Conservation (phyloP, 2,329 filamentous ascomycete genomes). For the Fusarium sambucinum region DNA sequence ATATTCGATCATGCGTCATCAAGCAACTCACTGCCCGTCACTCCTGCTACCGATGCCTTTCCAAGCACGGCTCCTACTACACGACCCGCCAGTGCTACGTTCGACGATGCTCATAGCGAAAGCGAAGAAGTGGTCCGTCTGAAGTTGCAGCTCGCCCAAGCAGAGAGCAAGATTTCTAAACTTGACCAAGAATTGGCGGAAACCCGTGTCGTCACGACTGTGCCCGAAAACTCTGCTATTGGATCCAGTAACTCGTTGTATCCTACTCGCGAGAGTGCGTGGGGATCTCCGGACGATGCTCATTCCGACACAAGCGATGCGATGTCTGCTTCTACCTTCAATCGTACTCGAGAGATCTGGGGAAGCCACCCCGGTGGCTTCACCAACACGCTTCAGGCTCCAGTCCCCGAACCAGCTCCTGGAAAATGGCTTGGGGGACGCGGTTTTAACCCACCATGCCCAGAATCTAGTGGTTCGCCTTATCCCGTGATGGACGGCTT, state of each 20-base stretch:
- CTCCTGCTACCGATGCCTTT: conserved; percentile 69
- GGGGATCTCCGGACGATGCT: conserved; percentile 67
- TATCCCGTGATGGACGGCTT: conserved; percentile 57
- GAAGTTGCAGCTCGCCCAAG: conserved; percentile 77
- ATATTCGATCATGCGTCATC: conserved; percentile 63
- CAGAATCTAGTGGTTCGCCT: conserved; percentile 54
- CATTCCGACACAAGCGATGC: conserved; percentile 69
- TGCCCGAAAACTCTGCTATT: conserved; percentile 49
- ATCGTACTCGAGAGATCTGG: conserved; percentile 69
- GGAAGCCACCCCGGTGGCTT: conserved; percentile 60
- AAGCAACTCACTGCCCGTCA: conserved; percentile 72
- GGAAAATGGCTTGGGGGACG: conserved; percentile 61
- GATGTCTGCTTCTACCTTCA: conserved; percentile 64
- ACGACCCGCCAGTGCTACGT: conserved; percentile 64
- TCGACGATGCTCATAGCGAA: conserved; percentile 57
- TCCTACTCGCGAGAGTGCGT: conserved; percentile 59
- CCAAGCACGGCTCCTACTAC: conserved; percentile 62
- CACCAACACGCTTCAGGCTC: conserved; percentile 51
- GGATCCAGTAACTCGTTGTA: conserved; percentile 41
- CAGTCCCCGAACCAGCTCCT: conserved; percentile 54
- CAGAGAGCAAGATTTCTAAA: conserved; percentile 76
- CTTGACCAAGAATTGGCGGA: conserved; percentile 79
- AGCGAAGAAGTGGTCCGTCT: conserved; percentile 74
- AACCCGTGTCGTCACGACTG: conserved; percentile 70
- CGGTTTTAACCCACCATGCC: conserved; percentile 54